phyloP scores from a whole-genome alignment of 2,329 filamentous ascomycete species.

The Colletotrichum caudatum region DNA sequence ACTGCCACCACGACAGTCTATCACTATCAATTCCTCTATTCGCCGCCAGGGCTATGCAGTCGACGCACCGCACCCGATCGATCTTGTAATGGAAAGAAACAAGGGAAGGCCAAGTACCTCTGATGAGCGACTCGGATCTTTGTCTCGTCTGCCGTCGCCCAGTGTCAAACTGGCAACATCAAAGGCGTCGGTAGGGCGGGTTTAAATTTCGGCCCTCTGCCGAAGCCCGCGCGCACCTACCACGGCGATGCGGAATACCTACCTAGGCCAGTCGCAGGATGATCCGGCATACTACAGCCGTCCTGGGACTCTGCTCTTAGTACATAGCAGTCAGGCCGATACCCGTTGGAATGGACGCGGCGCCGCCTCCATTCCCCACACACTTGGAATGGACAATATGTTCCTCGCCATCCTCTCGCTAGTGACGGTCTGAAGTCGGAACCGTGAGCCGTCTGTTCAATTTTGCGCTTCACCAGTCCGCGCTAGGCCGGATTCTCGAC shows the following conservation, averaged over 20 bases:
- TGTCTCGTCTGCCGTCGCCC: conserved; percentile 8
- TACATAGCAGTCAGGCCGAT: not conserved
- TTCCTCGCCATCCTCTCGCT: conserved; percentile 29
- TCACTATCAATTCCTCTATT: not conserved
- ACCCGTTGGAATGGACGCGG: conserved; percentile 27
- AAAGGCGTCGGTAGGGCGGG: not conserved
- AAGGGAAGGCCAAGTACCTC: not conserved
- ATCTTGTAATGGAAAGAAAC: not conserved
- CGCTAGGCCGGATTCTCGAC: conserved; percentile 2
- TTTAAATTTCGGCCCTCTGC: conserved; percentile 16
- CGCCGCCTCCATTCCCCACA: not conserved
- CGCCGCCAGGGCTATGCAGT: conserved; percentile 21
- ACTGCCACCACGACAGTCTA: conserved; percentile 34
- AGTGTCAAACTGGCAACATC: not conserved
- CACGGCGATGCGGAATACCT: not conserved
- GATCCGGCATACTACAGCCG: not conserved
- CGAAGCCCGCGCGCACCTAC: not conserved
- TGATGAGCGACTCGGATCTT: not conserved
- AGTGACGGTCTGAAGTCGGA: conserved; percentile 13
- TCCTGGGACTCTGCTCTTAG: not conserved
- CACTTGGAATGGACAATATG: conserved; percentile 14
- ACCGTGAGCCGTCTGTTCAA: conserved; percentile 16
- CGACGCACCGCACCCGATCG: conserved; percentile 7
- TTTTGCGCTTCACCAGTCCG: not conserved
- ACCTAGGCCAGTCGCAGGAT: not conserved